These are phyloP conservation scores for Trichophyton schoenleinii DNA, from an alignment of 2,329 filamentous ascomycete genomes.

Conservation along the genomic window DNA sequence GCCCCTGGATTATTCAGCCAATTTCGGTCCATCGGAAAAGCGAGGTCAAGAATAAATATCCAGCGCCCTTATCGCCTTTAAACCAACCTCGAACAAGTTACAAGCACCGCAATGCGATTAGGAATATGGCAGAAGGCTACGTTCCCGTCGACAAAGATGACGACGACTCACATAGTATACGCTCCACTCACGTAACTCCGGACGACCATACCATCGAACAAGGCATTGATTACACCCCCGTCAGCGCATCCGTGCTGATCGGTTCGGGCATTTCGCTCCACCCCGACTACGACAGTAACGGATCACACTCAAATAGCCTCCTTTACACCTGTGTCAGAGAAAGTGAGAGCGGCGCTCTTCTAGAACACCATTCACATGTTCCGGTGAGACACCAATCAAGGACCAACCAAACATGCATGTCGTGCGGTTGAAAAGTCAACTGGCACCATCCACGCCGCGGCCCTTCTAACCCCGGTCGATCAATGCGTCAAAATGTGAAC, in stretches of 20 bases:
- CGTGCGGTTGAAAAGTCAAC: neutral
- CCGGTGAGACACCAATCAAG: neutral
- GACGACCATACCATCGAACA: neutral
- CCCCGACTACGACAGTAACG: neutral
- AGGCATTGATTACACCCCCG: neutral
- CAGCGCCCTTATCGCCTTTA: neutral
- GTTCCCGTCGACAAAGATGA: slow-evolving; percentile 13
- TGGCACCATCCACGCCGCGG: neutral
- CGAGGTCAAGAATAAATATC: neutral
- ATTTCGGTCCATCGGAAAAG: neutral
- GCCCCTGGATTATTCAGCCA: neutral
- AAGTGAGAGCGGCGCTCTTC: neutral
- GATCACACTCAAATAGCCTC: neutral
- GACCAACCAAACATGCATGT: neutral
- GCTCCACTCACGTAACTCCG: neutral
- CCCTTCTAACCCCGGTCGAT: neutral
- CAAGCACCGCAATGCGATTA: neutral
- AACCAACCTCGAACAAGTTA: neutral
- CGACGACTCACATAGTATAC: slow-evolving; percentile 8
- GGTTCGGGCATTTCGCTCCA: slow-evolving; percentile 1
- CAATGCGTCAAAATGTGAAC: no score
- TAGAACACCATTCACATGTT: neutral
- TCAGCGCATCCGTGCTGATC: neutral
- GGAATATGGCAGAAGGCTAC: slow-evolving; percentile 12
- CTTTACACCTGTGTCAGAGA: neutral